Conservation (phyloP, 2,329 filamentous ascomycete species). For the Trichoderma sp. region DNA sequence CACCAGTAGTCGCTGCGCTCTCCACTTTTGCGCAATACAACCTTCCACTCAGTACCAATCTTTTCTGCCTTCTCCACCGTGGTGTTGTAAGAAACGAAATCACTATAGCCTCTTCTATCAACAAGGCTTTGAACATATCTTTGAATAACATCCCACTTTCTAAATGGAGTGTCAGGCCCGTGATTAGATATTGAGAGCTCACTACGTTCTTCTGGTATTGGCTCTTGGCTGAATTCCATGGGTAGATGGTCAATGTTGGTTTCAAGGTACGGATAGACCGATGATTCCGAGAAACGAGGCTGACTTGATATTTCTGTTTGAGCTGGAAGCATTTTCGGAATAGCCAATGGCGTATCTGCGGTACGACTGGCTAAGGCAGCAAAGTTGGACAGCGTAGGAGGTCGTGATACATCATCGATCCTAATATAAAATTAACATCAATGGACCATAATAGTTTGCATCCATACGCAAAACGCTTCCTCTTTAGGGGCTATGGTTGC, state of each 20-base stretch:
- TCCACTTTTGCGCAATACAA: constrained; percentile 44
- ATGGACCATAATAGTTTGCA: not conserved
- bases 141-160: constrained; percentile 56
- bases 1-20: constrained; percentile 55
- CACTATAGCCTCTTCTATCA: constrained; percentile 50
- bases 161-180: constrained; percentile 57
- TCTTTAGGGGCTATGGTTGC: not conserved
- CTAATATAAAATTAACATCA: constrained; percentile 28
- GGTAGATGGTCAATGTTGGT: constrained; percentile 59
- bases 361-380: constrained; percentile 45
- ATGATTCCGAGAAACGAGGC: constrained; percentile 54
- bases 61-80: constrained; percentile 59
- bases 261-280: constrained; percentile 61
- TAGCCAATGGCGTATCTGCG: constrained; percentile 46
- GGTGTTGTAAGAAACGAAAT: constrained; percentile 53
- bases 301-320: constrained; percentile 40
- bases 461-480: not conserved
- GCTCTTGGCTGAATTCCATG: constrained; percentile 60
- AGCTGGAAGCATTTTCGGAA: constrained; percentile 48
- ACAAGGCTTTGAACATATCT: constrained; percentile 53
- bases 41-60: constrained; percentile 46
- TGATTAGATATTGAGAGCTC: constrained; percentile 39
- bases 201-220: constrained; percentile 42
- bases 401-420: constrained; percentile 40
- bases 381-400: constrained; percentile 44